Percentiles rank a stretch among this genome's conserved stretches.
Conservation (phyloP, 768 basidiomycete species). For the Neoboletus brunneissimus region DNA sequence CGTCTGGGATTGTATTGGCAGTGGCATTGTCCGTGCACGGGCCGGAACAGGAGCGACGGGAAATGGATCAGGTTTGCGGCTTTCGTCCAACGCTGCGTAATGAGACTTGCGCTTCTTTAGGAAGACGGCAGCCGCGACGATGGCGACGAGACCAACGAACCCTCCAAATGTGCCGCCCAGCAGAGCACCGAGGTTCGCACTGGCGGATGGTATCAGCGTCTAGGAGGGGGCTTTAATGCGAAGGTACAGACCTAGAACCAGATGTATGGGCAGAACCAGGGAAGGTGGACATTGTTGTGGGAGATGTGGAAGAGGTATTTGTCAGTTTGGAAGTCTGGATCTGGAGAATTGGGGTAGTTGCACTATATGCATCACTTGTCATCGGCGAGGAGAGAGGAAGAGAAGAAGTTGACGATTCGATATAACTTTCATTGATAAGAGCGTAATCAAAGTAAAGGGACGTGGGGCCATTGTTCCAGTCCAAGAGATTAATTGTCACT, state of each 20-base stretch:
- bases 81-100: background rate
- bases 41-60: background rate
- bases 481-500: constrained; percentile 5
- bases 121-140: background rate
- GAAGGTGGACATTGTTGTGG: background rate
- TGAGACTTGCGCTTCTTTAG: constrained; percentile 5
- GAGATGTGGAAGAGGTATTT: background rate
- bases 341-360: background rate
- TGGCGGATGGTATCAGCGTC: constrained; percentile 1
- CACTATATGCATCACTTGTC: background rate
- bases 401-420: background rate
- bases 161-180: constrained; percentile 9
- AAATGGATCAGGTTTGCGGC: constrained; percentile 5
- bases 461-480: constrained; percentile 1
- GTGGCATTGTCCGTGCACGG: background rate
- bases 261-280: background rate
- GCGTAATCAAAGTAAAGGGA: constrained; percentile 19
- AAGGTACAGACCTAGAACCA: constrained; percentile 3
- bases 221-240: too few species aligned
- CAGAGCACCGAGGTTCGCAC: constrained; percentile 3
- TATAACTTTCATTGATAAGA: constrained; percentile 7
- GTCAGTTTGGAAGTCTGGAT: background rate
- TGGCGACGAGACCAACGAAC: background rate
- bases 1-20: background rate
- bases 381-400: too few species aligned